These are phyloP conservation scores for Eucalyptus sp. DNA, from an alignment of 345 rosid genomes.

Conservation along the genomic window DNA sequence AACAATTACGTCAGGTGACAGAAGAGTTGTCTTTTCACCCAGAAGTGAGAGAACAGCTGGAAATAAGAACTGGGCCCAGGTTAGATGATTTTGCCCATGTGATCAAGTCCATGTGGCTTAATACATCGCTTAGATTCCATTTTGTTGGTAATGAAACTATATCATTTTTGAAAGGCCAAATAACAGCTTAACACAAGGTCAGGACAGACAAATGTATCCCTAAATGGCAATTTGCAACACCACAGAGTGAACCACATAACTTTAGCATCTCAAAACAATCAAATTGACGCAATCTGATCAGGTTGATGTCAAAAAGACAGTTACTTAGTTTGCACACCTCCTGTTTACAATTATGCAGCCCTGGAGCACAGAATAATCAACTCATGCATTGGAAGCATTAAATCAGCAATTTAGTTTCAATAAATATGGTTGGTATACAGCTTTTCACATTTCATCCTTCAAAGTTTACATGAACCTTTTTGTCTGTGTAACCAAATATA, in stretches of 20 bases:
- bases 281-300: neutral
- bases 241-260: neutral
- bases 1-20: conserved; percentile 77
- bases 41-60: conserved; percentile 78
- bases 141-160: neutral
- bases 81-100: neutral
- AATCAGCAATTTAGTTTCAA: neutral
- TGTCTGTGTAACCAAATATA: neutral
- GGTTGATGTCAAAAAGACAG: neutral
- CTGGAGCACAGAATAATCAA: neutral
- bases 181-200: neutral
- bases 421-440: neutral
- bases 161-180: neutral
- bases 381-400: neutral
- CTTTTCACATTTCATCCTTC: neutral
- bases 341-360: neutral
- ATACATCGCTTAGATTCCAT: neutral
- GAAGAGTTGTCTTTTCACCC: conserved; percentile 98
- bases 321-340: neutral
- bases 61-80: conserved; percentile 8
- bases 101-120: neutral
- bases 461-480: neutral
- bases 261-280: neutral
- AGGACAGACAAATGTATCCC: neutral
- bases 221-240: neutral